Conservation (phyloP, 2,329 filamentous ascomycete species). For the Trichoderma sp. region DNA sequence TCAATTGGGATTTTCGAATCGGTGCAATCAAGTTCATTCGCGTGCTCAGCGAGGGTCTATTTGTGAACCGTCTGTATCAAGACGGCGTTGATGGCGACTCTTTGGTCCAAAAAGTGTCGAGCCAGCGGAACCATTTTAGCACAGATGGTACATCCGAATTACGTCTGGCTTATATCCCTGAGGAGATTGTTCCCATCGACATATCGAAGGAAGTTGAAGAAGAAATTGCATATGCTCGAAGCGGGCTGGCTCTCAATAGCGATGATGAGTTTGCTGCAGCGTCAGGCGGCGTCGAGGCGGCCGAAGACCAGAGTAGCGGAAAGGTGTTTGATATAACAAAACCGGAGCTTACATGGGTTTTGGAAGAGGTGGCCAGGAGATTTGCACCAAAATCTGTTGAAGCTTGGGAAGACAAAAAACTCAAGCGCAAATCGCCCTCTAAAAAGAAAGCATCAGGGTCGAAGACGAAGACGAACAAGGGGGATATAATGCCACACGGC, state of each 20-base stretch:
- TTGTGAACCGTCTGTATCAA: conserved; percentile 61
- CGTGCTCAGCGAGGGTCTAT: conserved; percentile 74
- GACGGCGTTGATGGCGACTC: conserved; percentile 39
- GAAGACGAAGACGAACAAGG: conserved; percentile 33
- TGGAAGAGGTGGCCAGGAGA: conserved; percentile 42
- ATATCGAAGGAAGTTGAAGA: conserved; percentile 72
- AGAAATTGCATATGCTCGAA: conserved; percentile 54
- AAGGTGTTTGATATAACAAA: conserved; percentile 67
- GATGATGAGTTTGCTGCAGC: conserved; percentile 65
- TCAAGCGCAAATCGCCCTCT: conserved; percentile 33
- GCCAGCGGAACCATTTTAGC: conserved; percentile 68
- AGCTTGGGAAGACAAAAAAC: conserved; percentile 38
- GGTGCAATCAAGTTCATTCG: conserved; percentile 86
- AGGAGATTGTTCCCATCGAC: conserved; percentile 76
- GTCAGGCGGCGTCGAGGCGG: conserved; percentile 37
- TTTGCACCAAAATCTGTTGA: conserved; percentile 36
- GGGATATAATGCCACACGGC: conserved; percentile 35
- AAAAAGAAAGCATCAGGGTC: conserved; percentile 34
- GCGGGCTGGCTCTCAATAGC: conserved; percentile 63
- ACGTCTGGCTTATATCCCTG: conserved; percentile 76
- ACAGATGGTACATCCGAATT: conserved; percentile 79
- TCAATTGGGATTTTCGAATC: conserved; percentile 80
- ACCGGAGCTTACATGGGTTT: conserved; percentile 54
- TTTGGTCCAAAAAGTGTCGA: conserved; percentile 69
- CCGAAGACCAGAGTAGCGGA: conserved; percentile 30